A percentile compares a stretch with the other conserved stretches of the same genome.
phyloP scores from a whole-genome alignment of 306 rosid species.

The Clitoria ternatea region DNA sequence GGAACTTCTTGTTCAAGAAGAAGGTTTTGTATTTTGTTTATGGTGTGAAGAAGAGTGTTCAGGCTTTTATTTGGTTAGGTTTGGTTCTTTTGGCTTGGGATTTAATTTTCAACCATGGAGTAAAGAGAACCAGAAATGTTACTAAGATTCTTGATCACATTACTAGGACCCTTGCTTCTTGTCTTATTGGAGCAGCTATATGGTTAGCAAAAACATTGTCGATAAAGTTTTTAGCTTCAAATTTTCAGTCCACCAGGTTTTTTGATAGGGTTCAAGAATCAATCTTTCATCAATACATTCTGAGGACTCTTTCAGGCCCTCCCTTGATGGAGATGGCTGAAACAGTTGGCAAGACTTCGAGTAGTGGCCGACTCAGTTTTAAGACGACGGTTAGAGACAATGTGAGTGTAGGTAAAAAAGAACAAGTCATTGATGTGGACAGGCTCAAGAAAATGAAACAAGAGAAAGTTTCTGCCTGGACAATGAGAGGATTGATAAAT shows the following conservation, averaged over 20 bases:
- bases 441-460: constrained; percentile 72
- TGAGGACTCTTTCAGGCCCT: constrained; percentile 71
- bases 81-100: constrained; percentile 73
- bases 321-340: constrained; percentile 64
- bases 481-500: constrained; percentile 70
- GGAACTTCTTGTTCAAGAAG: constrained; percentile 63
- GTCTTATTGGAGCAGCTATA: constrained; percentile 56
- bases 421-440: constrained; percentile 80
- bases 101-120: constrained; percentile 47
- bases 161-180: constrained; percentile 59
- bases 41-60: constrained; percentile 72
- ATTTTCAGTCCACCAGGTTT: constrained; percentile 69
- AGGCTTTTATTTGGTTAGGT: constrained; percentile 61
- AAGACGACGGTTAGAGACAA: constrained; percentile 34
- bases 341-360: constrained; percentile 31
- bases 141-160: constrained; percentile 41
- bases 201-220: constrained; percentile 64
- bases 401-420: constrained; percentile 34
- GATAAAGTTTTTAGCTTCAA: constrained; percentile 60
- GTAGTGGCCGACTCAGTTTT: constrained; percentile 52
- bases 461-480: constrained; percentile 84
- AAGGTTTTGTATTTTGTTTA: constrained; percentile 83
- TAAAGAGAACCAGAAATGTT: constrained; percentile 35
- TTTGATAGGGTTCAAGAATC: constrained; percentile 88
- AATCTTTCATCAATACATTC: constrained; percentile 72